Evolutionary conservation across 139 green algal species (phyloP), one percentile per base, ranked within the genome.

Genomic region (Dunaliella primolecta): DNA sequence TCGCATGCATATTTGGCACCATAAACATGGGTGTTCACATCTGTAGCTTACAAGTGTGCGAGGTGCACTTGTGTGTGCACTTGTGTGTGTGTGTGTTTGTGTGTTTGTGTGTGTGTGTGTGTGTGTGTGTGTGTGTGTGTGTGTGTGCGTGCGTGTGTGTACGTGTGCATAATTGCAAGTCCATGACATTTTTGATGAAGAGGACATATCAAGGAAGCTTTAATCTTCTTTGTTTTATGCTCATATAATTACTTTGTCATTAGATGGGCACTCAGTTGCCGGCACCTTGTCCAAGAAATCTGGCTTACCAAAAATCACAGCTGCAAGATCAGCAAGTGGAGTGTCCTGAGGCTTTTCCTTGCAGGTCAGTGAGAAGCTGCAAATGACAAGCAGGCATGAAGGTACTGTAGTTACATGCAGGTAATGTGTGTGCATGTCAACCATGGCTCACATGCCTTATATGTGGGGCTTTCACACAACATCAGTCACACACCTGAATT

Each of bases 401-500:
- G 79, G 25, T 83, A 27, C 36, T 70, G 30, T 38, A 33, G 30
- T 15, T 24, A 2, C 23, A 81, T 32, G 30, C 21, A 56, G 24
- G 56, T 0, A n/a, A 80, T 70, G 25, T 21, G 64, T 72, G 36
- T 35, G 38, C 24, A n/a, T 37, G 2, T 27, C n/a, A 3, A 31
- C 64, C 23, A 1, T 25, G 36, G 77, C 33, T n/a, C 56, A 84
- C 46, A 75, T 25, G n/a, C 15, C 29, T 23, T 2, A 25, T 56
- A 81, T n/a, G n/a, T n/a, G n/a, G n/a, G n/a, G n/a, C n/a, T n/a
- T n/a, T n/a, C n/a, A n/a, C n/a, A n/a, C n/a, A n/a, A n/a, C n/a
- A n/a, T n/a, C n/a, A n/a, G n/a, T n/a, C n/a, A 57, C 31, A 29
- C 31, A 88, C 88, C 88, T 91, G 81, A 89, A 89, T 74, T 91